Percentiles rank a stretch among this genome's conserved stretches.
phyloP scores from a whole-genome alignment of 1,139 yeast species.

The Petasospora rhodanensis region DNA sequence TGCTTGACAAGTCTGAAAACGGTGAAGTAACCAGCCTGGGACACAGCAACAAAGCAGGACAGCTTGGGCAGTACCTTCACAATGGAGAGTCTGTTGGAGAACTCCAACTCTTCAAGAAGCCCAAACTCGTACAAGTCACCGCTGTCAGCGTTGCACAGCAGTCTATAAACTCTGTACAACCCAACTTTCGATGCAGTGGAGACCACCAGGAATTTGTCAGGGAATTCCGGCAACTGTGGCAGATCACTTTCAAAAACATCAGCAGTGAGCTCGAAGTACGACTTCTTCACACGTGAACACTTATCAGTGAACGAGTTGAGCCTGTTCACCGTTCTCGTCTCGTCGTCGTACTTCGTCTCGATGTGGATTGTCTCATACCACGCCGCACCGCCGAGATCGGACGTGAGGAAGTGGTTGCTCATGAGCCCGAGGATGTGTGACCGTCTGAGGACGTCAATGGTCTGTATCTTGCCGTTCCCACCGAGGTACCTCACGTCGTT shows the following conservation, averaged over 20 bases:
- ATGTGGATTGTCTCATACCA: conserved; percentile 14
- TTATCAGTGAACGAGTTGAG: conserved; percentile 15
- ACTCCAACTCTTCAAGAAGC: conserved; percentile 30
- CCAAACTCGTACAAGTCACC: conserved; percentile 37
- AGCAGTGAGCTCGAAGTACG: conserved; percentile 8
- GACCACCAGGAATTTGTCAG: conserved; percentile 34
- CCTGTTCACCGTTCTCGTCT: conserved; percentile 1
- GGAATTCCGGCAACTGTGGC: conserved; percentile 4
- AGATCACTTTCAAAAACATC: background rate
- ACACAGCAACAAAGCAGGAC: conserved; percentile 47
- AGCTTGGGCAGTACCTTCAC: conserved; percentile 49
- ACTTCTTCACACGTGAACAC: conserved; percentile 13
- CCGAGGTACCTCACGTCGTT: conserved; percentile 42
- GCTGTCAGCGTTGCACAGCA: conserved; percentile 50
- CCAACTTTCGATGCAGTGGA: conserved; percentile 42
- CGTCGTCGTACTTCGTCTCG: conserved; percentile 6
- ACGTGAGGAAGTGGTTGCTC: conserved; percentile 36
- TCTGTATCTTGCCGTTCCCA: conserved; percentile 40
- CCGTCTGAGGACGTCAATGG: conserved; percentile 34
- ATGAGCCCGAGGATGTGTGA: conserved; percentile 35
- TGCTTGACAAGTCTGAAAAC: conserved; percentile 53
- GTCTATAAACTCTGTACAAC: conserved; percentile 44
- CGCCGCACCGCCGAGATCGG: conserved; percentile 45
- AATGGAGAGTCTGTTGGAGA: conserved; percentile 52
- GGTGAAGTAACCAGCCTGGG: conserved; percentile 58